Conservation (phyloP, 148 eudicot genomes). For the Fagopyrum homotropicum region DNA sequence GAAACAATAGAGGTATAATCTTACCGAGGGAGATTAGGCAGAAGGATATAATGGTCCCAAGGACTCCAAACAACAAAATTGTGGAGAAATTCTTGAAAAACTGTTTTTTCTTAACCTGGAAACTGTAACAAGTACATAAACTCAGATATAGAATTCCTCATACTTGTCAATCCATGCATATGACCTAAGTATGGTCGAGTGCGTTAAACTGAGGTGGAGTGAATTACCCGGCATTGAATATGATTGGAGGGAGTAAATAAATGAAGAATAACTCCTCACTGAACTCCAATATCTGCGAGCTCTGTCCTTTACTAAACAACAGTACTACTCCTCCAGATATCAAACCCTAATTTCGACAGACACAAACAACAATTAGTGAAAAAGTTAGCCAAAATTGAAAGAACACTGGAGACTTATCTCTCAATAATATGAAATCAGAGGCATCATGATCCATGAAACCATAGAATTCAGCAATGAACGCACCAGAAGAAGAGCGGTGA, state of each 20-base stretch:
- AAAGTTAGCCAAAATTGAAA: background rate
- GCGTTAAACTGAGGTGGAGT: background rate
- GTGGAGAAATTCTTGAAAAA: conserved; percentile 80
- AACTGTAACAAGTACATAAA: conserved; percentile 32
- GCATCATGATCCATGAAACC: background rate
- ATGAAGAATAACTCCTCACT: conserved; percentile 91
- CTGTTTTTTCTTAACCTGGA: conserved; percentile 97
- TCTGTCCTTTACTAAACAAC: conserved; percentile 53
- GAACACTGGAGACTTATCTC: background rate
- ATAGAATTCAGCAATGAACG: background rate
- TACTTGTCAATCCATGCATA: background rate
- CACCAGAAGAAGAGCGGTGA: conserved; percentile 60
- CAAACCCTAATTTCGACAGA: conserved; percentile 43
- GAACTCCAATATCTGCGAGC: conserved; percentile 63
- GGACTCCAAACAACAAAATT: conserved; percentile 70
- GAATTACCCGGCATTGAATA: conserved; percentile 91
- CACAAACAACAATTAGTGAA: conserved; percentile 4
- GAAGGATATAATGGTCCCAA: conserved; percentile 85
- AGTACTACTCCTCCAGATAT: conserved; percentile 61
- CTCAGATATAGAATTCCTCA: background rate
- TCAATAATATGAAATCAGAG: background rate
- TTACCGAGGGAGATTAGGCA: conserved; percentile 75
- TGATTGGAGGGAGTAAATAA: conserved; percentile 89
- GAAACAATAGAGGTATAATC: background rate
- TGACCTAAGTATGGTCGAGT: background rate